Evolutionary conservation across 2,329 filamentous ascomycete species (phyloP).

Genomic region (Leptographium procerum): DNA sequence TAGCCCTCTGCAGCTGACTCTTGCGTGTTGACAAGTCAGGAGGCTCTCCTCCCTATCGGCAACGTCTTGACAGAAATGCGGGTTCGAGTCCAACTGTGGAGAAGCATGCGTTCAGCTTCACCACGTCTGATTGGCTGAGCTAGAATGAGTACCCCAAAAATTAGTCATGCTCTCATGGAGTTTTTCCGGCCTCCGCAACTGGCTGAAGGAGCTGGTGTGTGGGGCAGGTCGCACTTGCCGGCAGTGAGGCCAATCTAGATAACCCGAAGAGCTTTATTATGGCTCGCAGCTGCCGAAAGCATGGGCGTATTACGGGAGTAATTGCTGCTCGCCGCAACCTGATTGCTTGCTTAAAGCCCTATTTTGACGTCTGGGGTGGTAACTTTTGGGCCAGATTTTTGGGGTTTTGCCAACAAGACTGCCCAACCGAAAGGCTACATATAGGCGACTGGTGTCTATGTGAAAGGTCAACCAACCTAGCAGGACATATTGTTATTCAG

Average conservation of each 20-base stretch:
- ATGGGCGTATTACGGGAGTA: too few relatives aligned
- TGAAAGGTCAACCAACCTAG: too few relatives aligned
- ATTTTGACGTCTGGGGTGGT: not conserved
- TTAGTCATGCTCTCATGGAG: not conserved
- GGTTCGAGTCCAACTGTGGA: not conserved
- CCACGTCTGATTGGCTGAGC: not conserved
- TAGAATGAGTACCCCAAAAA: not conserved
- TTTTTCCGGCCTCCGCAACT: not conserved
- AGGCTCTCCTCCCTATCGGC: too few relatives aligned
- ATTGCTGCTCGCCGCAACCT: not conserved
- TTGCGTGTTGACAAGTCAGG: not conserved
- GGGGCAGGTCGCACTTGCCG: not conserved
- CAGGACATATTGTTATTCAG: too few relatives aligned
- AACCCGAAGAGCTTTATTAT: not conserved
- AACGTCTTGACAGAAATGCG: not conserved
- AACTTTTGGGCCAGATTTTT: not conserved
- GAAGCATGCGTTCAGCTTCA: not conserved
- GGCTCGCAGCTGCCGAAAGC: not conserved
- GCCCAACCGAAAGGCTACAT: not conserved
- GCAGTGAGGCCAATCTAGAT: not conserved
- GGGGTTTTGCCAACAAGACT: not conserved
- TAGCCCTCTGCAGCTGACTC: not conserved
- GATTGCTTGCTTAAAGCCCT: not conserved
- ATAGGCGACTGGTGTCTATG: not conserved
- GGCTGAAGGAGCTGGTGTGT: not conserved